phyloP scores from a whole-genome alignment of 1,284 basidiomycete species.

The Omphalotus olearius region DNA sequence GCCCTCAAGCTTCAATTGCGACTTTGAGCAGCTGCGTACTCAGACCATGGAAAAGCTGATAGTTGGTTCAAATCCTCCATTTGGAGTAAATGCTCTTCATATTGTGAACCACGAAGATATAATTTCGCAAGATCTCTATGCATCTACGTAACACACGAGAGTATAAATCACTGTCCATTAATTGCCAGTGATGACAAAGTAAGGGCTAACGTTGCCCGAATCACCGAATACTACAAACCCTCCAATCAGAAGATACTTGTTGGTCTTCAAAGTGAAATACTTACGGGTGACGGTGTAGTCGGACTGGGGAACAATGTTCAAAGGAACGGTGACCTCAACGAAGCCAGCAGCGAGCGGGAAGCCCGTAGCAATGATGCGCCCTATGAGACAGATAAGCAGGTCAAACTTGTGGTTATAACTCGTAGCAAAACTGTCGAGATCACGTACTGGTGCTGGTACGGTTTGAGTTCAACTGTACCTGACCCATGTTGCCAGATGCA shows the following conservation, averaged over 20 bases:
- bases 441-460: slow-evolving; percentile 1
- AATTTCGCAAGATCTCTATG: too few relatives aligned
- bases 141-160: too few relatives aligned
- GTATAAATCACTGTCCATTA: too few relatives aligned
- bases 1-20: too few relatives aligned
- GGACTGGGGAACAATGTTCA: background rate
- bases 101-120: too few relatives aligned
- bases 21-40: too few relatives aligned
- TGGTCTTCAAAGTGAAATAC: background rate
- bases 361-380: background rate
- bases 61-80: too few relatives aligned
- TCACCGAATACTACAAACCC: slow-evolving; percentile 14
- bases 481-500: background rate
- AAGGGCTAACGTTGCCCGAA: slow-evolving; percentile 25
- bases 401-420: background rate
- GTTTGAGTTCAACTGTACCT: background rate
- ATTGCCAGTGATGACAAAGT: slow-evolving; percentile 14
- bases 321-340: slow-evolving; percentile 8
- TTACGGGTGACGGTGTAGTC: slow-evolving; percentile 1
- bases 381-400: background rate
- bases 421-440: too few relatives aligned
- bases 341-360: slow-evolving; percentile 4
- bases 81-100: too few relatives aligned
- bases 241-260: background rate
- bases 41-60: too few relatives aligned